phyloP scores from a whole-genome alignment of 768 basidiomycete species.

The Sporobolomyces phaffii region DNA sequence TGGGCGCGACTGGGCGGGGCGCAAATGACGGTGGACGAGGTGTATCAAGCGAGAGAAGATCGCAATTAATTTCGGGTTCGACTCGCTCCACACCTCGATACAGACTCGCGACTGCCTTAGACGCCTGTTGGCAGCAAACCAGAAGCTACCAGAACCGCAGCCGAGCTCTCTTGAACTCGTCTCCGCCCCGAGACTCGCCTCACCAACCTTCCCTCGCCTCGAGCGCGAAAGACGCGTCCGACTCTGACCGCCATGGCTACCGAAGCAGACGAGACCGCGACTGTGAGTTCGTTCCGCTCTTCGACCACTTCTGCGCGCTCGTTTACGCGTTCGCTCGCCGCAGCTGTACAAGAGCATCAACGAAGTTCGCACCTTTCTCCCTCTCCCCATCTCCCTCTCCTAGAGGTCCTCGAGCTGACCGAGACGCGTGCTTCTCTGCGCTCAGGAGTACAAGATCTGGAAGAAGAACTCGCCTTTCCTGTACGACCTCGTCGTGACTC shows the following conservation, averaged over 20 bases:
- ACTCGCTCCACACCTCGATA: too few relatives aligned
- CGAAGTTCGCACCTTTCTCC: constrained; percentile 25
- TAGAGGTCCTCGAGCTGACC: too few relatives aligned
- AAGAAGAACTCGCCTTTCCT: constrained; percentile 71
- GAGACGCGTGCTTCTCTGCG: not conserved
- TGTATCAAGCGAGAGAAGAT: too few relatives aligned
- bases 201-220: not conserved
- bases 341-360: constrained; percentile 40
- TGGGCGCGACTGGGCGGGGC: not conserved
- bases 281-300: not conserved
- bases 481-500: constrained; percentile 94
- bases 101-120: too few relatives aligned
- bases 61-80: too few relatives aligned
- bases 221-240: too few relatives aligned
- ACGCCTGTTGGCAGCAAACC: too few relatives aligned
- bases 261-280: constrained; percentile 30
- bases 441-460: constrained; percentile 42
- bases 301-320: not conserved
- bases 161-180: too few relatives aligned
- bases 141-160: too few relatives aligned
- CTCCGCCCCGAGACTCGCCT: too few relatives aligned
- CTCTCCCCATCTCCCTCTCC: not conserved
- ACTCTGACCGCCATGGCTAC: constrained; percentile 10
- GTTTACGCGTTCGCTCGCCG: not conserved
- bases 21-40: not conserved